Evolutionary conservation across 2,329 filamentous ascomycete genomes (phyloP).

Genomic region (Alternaria alternata): DNA sequence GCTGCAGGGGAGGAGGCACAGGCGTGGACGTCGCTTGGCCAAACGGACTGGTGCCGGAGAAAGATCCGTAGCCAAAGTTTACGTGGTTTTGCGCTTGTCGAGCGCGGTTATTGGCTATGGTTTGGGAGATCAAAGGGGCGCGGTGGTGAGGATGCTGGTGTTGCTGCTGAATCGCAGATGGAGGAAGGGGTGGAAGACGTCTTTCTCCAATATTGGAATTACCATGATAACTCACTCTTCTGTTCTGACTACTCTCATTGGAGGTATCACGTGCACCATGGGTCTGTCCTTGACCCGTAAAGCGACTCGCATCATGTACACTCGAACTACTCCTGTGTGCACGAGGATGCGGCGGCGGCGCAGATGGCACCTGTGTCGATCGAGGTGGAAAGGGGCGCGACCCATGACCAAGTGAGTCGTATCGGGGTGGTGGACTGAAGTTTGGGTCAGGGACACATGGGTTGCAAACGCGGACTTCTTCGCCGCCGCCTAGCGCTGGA

Average conservation of each 20-base stretch:
- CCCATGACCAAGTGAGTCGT: conserved; percentile 18
- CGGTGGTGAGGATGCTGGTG: conserved; percentile 17
- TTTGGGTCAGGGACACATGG: conserved; percentile 77
- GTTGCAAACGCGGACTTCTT: conserved; percentile 75
- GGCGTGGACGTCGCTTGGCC: conserved; percentile 24
- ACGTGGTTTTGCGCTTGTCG: conserved; percentile 14
- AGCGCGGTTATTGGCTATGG: conserved; percentile 8
- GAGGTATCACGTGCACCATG: conserved; percentile 30
- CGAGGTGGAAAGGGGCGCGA: conserved; percentile 14
- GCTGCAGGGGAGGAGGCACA: conserved; percentile 20
- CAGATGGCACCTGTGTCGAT: conserved; percentile 17
- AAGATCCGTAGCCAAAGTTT: conserved; percentile 18
- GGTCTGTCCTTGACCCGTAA: conserved; percentile 26
- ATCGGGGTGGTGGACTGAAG: conserved; percentile 65
- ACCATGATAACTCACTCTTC: conserved; percentile 37
- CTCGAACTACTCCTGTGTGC: conserved; percentile 33
- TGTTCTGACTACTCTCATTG: conserved; percentile 26
- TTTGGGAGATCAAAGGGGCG: conserved; percentile 22
- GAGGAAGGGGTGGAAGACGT: conserved; percentile 35
- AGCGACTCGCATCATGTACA: conserved; percentile 27
- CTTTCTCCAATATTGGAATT: conserved; percentile 32
- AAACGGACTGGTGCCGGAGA: conserved; percentile 27
- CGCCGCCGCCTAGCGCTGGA: conserved; percentile 67
- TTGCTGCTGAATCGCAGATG: conserved; percentile 15
- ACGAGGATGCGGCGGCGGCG: conserved; percentile 25